phyloP scores from a whole-genome alignment of 2,329 filamentous ascomycete genomes.

The Colletotrichum magnum region DNA sequence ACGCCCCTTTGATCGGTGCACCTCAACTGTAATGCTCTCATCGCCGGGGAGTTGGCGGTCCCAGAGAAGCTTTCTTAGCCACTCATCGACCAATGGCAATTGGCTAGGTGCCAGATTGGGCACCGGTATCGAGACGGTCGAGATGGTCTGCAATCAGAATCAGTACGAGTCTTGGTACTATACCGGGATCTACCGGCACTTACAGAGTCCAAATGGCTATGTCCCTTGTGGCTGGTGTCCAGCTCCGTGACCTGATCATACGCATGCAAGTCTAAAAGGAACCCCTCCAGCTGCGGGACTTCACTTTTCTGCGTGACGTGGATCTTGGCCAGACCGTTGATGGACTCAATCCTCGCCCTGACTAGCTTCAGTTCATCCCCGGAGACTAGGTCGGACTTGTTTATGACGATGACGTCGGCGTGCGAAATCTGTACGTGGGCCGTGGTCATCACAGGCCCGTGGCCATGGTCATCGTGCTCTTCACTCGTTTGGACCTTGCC shows the following conservation, averaged over 20 bases:
- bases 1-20: slow-evolving; percentile 90
- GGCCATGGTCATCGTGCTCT: slow-evolving; percentile 57
- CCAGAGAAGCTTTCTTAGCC: slow-evolving; percentile 90
- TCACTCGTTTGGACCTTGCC: slow-evolving; percentile 60
- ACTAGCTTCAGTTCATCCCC: slow-evolving; percentile 78
- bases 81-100: slow-evolving; percentile 78
- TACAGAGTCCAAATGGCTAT: slow-evolving; percentile 92
- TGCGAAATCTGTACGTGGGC: slow-evolving; percentile 98
- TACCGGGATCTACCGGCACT: slow-evolving; percentile 46
- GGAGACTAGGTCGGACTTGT: slow-evolving; percentile 90
- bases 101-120: slow-evolving; percentile 70
- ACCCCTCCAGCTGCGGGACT: slow-evolving; percentile 86
- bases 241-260: slow-evolving; percentile 87
- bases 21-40: slow-evolving; percentile 72
- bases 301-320: slow-evolving; percentile 85
- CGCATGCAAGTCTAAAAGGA: slow-evolving; percentile 90
- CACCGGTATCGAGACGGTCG: slow-evolving; percentile 82
- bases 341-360: slow-evolving; percentile 79
- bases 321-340: slow-evolving; percentile 90
- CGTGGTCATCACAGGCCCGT: slow-evolving; percentile 84
- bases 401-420: slow-evolving; percentile 94
- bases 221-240: slow-evolving; percentile 81
- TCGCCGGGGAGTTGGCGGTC: slow-evolving; percentile 73
- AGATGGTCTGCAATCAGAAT: slow-evolving; percentile 74
- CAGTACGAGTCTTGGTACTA: slow-evolving; percentile 42